phyloP scores from a whole-genome alignment of 352 stramenopile species.

The Pythium dissimile region DNA sequence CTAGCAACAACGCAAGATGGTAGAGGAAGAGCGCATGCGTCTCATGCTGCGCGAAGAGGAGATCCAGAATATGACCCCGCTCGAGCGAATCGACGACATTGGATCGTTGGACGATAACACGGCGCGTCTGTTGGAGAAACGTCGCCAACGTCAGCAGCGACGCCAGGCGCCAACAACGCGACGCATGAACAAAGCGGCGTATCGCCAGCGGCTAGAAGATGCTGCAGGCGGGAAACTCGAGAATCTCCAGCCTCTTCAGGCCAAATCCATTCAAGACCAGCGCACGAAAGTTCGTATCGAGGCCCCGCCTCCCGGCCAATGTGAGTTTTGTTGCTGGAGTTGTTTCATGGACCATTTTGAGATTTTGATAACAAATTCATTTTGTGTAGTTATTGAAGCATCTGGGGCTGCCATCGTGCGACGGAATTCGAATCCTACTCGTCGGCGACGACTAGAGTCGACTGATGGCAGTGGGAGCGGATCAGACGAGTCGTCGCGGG shows the following conservation, averaged over 20 bases:
- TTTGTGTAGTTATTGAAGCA: constrained; percentile 48
- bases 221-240: constrained; percentile 74
- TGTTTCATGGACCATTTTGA: neutral
- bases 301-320: constrained; percentile 70
- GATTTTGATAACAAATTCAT: neutral
- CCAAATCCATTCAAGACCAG: constrained; percentile 49
- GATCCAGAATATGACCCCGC: constrained; percentile 39
- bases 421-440: constrained; percentile 15
- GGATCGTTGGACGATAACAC: constrained; percentile 68
- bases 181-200: constrained; percentile 74
- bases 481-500: constrained; percentile 55
- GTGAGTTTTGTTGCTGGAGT: constrained; percentile 30
- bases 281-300: constrained; percentile 68
- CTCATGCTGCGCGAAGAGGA: constrained; percentile 27
- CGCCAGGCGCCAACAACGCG: constrained; percentile 63
- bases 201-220: constrained; percentile 71
- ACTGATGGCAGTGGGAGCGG: constrained; percentile 37
- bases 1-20: constrained; percentile 31
- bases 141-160: constrained; percentile 64
- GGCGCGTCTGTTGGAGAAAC: constrained; percentile 62
- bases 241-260: constrained; percentile 66
- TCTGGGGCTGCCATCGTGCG: constrained; percentile 12
- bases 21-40: constrained; percentile 30
- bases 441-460: constrained; percentile 27
- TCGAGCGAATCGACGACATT: constrained; percentile 34